Base-by-base conservation (phyloP, 331 rosid genomes). In the Telfairia occidentalis region DNA sequence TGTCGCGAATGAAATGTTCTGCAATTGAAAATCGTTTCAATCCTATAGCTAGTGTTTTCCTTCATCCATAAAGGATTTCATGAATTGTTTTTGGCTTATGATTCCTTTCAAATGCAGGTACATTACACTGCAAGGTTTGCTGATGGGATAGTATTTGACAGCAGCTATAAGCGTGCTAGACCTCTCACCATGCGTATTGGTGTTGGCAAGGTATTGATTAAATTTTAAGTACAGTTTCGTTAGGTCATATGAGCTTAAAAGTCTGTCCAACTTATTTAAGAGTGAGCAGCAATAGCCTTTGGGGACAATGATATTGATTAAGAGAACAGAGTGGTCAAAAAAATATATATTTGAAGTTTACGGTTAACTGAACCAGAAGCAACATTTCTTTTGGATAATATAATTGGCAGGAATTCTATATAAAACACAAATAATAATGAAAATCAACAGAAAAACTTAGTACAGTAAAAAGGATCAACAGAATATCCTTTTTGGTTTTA, bases 181-280 rank as follows among this genome's bases (percentile, higher is more conserved):
- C 89, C 96, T 82, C 96, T 95, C 80, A 95, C 97, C 65, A 85
- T 92, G 99, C 93, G 97, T 63, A 82, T 90, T 76, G 98, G 98
- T 37, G 96, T 82, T 78, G 98, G 97, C 78, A 95, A 92, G 96
- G 98, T 90, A 37, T 76, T 61, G 60, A 35, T 45, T 43, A 35
- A 45, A 8, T 21, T 4, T 46, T 9, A 11, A 11, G n/a, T 73
- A 48, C 43, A 34, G 8, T 45, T 18, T 52, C n/a, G 5, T 55
- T 30, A 64, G 65, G 10, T n/a, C 15, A 49, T 60, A 12, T 34
- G 18, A 49, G 18, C 21, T 64, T 34, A 35, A 37, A 64, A n/a
- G 49, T 37, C 13, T 65, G 73, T 28, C 53, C 30, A 67, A 67
- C 23, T 67, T 67, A 1, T 37, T 67, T 43, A 23, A 42, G 37